Conservation (phyloP, 768 basidiomycete species). For the Boletus sp. region DNA sequence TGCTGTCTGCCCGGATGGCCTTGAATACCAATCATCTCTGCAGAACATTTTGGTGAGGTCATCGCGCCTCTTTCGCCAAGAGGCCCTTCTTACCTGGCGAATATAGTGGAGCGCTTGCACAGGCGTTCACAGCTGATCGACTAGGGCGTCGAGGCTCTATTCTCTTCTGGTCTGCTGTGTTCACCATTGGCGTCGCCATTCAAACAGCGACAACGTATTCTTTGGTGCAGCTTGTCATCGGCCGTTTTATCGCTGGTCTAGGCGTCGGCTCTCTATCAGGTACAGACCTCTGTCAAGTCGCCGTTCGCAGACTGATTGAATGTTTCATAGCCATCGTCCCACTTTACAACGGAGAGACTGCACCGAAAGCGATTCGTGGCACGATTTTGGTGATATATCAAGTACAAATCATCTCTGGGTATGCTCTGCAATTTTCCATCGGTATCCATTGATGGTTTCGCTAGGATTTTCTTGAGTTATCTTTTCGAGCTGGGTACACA, state of each 20-base stretch:
- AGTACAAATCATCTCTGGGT: slow-evolving; percentile 74
- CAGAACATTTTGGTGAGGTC: slow-evolving; percentile 52
- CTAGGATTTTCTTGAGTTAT: slow-evolving; percentile 71
- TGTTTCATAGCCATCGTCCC: slow-evolving; percentile 48
- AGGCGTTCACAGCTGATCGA: slow-evolving; percentile 73
- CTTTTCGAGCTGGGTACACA: slow-evolving; percentile 70
- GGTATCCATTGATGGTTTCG: background rate
- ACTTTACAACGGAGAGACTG: slow-evolving; percentile 78
- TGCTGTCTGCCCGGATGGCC: background rate
- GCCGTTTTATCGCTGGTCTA: slow-evolving; percentile 73
- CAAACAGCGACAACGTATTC: slow-evolving; percentile 65
- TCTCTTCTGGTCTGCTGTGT: slow-evolving; percentile 72
- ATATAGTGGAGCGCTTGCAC: slow-evolving; percentile 57
- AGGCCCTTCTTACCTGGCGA: slow-evolving; percentile 1
- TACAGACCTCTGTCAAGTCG: slow-evolving; percentile 23
- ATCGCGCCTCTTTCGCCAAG: background rate
- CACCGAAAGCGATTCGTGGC: slow-evolving; percentile 73
- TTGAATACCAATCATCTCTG: background rate
- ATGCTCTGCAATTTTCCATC: slow-evolving; percentile 9
- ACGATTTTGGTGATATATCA: slow-evolving; percentile 74
- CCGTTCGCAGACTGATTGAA: background rate
- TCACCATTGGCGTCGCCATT: slow-evolving; percentile 65
- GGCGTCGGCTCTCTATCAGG: slow-evolving; percentile 76
- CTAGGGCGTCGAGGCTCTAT: slow-evolving; percentile 73
- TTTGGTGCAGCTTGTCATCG: slow-evolving; percentile 65